Conservation (phyloP, 1,139 yeast species). For the Sugiyamaella japonica region DNA sequence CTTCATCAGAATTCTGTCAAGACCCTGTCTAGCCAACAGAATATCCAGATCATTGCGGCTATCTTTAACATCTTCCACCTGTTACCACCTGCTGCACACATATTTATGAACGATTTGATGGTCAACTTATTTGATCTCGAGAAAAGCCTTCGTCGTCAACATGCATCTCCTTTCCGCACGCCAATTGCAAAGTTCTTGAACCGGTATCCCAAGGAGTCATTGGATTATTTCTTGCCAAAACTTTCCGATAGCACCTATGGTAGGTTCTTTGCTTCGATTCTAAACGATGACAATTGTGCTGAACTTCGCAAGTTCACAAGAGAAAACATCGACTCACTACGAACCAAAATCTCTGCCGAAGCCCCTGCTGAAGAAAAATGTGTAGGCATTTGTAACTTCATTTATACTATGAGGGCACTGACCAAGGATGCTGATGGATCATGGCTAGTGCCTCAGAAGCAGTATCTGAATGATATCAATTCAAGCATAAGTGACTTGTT, state of each 20-base stretch:
- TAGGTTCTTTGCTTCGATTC: slow-evolving; percentile 59
- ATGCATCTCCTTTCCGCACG: slow-evolving; percentile 84
- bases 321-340: slow-evolving; percentile 49
- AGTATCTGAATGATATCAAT: slow-evolving; percentile 50
- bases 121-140: slow-evolving; percentile 76
- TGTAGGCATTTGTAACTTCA: slow-evolving; percentile 65
- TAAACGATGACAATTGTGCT: slow-evolving; percentile 58
- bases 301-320: slow-evolving; percentile 58
- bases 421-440: slow-evolving; percentile 49
- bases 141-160: slow-evolving; percentile 79
- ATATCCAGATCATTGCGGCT: slow-evolving; percentile 84
- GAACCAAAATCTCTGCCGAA: slow-evolving; percentile 47
- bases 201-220: slow-evolving; percentile 75
- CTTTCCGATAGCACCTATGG: slow-evolving; percentile 71
- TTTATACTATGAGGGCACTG: slow-evolving; percentile 62
- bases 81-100: slow-evolving; percentile 87
- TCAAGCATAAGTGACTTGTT: slow-evolving; percentile 49
- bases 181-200: slow-evolving; percentile 88
- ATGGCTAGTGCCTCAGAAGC: slow-evolving; percentile 63
- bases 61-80: slow-evolving; percentile 89
- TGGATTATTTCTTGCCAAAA: slow-evolving; percentile 67
- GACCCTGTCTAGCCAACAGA: slow-evolving; percentile 74
- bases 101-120: slow-evolving; percentile 85
- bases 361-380: slow-evolving; percentile 55
- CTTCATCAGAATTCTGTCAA: slow-evolving; percentile 69